These are phyloP conservation scores for Xylaria sp. DNA, from an alignment of 2,329 filamentous ascomycete species.

Conservation along the genomic window DNA sequence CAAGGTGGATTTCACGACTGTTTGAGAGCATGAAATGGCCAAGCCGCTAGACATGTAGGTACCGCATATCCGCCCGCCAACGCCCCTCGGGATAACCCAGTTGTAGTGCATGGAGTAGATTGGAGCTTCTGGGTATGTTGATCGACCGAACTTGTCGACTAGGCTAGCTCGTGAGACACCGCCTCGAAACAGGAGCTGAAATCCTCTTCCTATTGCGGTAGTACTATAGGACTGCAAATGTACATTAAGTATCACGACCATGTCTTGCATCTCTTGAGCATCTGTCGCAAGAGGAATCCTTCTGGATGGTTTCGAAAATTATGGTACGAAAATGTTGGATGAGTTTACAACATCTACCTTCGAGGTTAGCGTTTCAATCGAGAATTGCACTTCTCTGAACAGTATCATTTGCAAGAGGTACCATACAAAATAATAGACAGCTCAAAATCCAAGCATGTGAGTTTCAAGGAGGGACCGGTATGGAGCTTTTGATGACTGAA, in stretches of 20 bases:
- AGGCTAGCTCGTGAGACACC: conserved; percentile 4
- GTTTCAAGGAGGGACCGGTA: too few relatives aligned
- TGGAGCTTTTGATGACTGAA: too few relatives aligned
- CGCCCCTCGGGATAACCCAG: background rate
- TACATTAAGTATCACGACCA: too few relatives aligned
- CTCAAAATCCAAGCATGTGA: too few relatives aligned
- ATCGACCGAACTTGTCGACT: conserved; percentile 9
- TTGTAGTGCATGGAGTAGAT: too few relatives aligned
- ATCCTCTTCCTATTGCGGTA: background rate
- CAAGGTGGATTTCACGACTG: background rate
- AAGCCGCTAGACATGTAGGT: background rate
- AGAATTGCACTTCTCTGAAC: background rate
- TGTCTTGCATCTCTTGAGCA: background rate
- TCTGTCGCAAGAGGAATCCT: background rate
- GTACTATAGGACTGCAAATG: too few relatives aligned
- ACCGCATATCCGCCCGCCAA: background rate
- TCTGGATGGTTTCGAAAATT: background rate
- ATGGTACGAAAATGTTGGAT: conserved; percentile 1
- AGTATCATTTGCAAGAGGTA: too few relatives aligned
- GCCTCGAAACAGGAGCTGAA: conserved; percentile 24
- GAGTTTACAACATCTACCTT: background rate
- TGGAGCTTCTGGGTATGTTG: background rate
- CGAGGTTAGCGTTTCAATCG: background rate
- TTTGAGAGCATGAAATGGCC: background rate
- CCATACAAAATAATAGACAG: too few relatives aligned